Evolutionary conservation across 768 basidiomycete genomes (phyloP).

Genomic region (Butyriboletus loyo): DNA sequence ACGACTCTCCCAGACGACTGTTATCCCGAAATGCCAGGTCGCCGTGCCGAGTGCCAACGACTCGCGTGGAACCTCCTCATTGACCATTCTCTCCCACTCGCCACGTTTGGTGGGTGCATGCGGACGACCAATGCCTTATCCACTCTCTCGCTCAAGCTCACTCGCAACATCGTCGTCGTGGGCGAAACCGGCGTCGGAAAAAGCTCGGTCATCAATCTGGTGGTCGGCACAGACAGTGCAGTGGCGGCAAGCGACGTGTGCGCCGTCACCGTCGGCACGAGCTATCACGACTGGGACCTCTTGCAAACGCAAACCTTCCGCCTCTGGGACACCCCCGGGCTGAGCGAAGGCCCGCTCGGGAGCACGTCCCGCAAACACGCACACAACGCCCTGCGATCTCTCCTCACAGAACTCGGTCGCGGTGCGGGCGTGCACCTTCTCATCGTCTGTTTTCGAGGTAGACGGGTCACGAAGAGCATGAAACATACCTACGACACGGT

Average conservation of each 20-base stretch:
- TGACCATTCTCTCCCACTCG: conserved; percentile 16
- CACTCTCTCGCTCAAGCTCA: conserved; percentile 15
- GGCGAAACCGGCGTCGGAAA: conserved; percentile 36
- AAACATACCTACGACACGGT: conserved; percentile 21
- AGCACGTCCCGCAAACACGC: conserved; percentile 8
- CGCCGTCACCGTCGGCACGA: conserved; percentile 20
- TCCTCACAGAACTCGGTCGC: conserved; percentile 19
- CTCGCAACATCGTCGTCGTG: conserved; percentile 36
- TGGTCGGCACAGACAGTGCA: conserved; percentile 16
- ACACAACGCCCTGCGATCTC: conserved; percentile 18
- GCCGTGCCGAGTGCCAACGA: conserved; percentile 11
- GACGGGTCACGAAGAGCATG: conserved; percentile 17
- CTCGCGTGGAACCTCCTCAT: conserved; percentile 24
- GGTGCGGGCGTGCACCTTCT: conserved; percentile 19
- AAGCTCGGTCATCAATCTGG: conserved; percentile 21
- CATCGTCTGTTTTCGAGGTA: conserved; percentile 18
- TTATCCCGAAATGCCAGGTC: conserved; percentile 17
- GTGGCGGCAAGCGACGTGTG: conserved; percentile 11
- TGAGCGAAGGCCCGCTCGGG: conserved; percentile 14
- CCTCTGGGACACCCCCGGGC: conserved; percentile 26
- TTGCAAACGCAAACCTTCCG: conserved; percentile 21
- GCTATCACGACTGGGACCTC: conserved; percentile 23
- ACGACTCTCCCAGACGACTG: conserved; percentile 23
- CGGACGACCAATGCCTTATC: conserved; percentile 2
- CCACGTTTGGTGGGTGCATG: background rate